phyloP scores from a whole-genome alignment of 495 filamentous ascomycete genomes.

The Talaromyces stipitatus region DNA sequence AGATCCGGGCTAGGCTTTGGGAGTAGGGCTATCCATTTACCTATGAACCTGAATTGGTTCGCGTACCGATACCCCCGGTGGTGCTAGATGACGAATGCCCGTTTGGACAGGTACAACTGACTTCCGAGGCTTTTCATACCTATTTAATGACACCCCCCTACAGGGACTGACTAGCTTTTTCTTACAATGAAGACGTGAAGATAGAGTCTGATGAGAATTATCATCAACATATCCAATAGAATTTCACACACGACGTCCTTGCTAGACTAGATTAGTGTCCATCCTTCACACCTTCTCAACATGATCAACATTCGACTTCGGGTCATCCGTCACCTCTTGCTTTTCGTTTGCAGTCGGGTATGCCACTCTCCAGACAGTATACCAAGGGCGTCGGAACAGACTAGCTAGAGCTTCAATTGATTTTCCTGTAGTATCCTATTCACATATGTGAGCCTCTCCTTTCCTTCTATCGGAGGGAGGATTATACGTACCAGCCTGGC shows the following conservation, averaged over 20 bases:
- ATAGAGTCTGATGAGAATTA: not conserved
- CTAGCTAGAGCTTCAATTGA: constrained; percentile 14
- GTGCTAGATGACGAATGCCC: no score
- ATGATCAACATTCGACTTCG: not conserved
- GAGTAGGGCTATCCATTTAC: not conserved
- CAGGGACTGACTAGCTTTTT: no score
- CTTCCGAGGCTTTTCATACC: no score
- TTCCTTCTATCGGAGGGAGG: no score
- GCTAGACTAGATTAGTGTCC: not conserved
- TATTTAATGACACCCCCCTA: no score
- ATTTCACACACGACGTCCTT: not conserved
- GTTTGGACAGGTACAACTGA: no score
- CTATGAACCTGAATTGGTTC: no score
- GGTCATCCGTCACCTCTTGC: not conserved
- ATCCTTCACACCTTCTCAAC: not conserved
- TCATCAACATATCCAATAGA: not conserved
- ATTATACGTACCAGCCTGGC: constrained; percentile 19
- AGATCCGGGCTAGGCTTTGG: not conserved
- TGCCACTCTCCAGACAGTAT: constrained; percentile 14
- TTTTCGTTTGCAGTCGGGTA: not conserved
- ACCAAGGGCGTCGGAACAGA: constrained; percentile 18
- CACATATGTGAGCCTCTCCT: no score
- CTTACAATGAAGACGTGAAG: not conserved
- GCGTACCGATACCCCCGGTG: no score
- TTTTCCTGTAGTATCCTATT: constrained; percentile 16